Percentiles rank a stretch among this genome's conserved stretches.
Evolutionary conservation across 2,329 filamentous ascomycete species (phyloP).

Genomic region (Fusarium transvaalense): DNA sequence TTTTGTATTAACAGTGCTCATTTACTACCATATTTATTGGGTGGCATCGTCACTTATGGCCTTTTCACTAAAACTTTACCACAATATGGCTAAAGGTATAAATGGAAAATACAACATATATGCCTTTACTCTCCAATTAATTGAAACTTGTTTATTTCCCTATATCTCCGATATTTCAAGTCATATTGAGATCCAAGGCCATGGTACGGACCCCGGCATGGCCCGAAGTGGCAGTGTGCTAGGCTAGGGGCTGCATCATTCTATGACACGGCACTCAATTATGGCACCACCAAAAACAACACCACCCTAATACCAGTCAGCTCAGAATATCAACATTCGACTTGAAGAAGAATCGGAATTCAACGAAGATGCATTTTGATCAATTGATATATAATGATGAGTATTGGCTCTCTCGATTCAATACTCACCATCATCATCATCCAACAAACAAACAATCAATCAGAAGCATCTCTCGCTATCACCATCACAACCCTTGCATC

Average conservation of each 20-base stretch:
- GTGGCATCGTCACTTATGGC: too few species aligned
- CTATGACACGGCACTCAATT: background rate
- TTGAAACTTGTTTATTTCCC: background rate
- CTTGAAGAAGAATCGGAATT: slow-evolving; percentile 16
- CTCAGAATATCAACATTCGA: slow-evolving; percentile 45
- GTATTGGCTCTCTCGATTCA: background rate
- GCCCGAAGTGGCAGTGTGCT: slow-evolving; percentile 33
- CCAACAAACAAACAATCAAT: slow-evolving; percentile 15
- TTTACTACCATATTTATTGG: background rate
- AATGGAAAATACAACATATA: background rate
- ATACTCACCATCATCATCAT: slow-evolving; percentile 21
- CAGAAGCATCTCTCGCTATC: slow-evolving; percentile 26
- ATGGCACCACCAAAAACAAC: slow-evolving; percentile 44
- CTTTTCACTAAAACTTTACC: too few species aligned
- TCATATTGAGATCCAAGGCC: background rate
- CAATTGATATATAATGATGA: slow-evolving; percentile 34
- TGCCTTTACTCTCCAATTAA: rapidly evolving
- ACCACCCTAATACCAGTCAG: slow-evolving; percentile 18
- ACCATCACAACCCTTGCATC: slow-evolving; percentile 9
- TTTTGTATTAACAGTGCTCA: background rate
- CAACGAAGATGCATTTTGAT: background rate
- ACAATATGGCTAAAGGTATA: background rate
- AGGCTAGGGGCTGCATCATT: slow-evolving; percentile 19
- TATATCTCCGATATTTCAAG: background rate
- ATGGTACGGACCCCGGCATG: slow-evolving; percentile 30